A percentile compares a stretch with the other conserved stretches of the same genome.
Evolutionary conservation across 306 rosid genomes (phyloP).

Genomic region (Rosa multiflora): DNA sequence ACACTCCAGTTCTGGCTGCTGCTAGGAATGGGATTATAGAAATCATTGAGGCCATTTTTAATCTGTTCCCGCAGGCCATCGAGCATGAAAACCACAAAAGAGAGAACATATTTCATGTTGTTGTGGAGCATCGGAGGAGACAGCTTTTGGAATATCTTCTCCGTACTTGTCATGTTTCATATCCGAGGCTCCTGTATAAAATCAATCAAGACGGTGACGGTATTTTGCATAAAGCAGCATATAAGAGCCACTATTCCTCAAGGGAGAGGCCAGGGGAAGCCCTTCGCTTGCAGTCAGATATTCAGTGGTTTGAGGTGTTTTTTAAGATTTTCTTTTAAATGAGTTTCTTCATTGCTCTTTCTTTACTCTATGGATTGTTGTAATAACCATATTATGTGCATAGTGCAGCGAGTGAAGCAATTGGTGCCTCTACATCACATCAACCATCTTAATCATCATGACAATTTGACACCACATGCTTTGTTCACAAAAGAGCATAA

Average conservation of each 20-base stretch:
- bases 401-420: slow-evolving; percentile 5
- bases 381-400: too few relatives aligned
- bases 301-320: slow-evolving; percentile 20
- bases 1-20: slow-evolving; percentile 13
- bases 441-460: not conserved
- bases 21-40: slow-evolving; percentile 13
- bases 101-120: slow-evolving; percentile 17
- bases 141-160: slow-evolving; percentile 2
- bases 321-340: not conserved
- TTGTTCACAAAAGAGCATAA: slow-evolving; percentile 7
- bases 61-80: slow-evolving; percentile 8
- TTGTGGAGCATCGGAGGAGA: not conserved
- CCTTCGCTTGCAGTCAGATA: slow-evolving; percentile 10
- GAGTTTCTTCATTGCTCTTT: too few relatives aligned
- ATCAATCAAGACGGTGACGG: not conserved
- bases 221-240: slow-evolving; percentile 12
- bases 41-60: not conserved
- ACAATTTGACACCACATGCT: not conserved
- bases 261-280: slow-evolving; percentile 12
- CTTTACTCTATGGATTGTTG: too few relatives aligned
- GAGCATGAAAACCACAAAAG: slow-evolving; percentile 4
- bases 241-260: not conserved
- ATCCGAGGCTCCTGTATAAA: not conserved
- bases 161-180: not conserved
- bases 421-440: slow-evolving; percentile 10